phyloP scores from a whole-genome alignment of 2,329 filamentous ascomycete species.

The Fusarium sp. region DNA sequence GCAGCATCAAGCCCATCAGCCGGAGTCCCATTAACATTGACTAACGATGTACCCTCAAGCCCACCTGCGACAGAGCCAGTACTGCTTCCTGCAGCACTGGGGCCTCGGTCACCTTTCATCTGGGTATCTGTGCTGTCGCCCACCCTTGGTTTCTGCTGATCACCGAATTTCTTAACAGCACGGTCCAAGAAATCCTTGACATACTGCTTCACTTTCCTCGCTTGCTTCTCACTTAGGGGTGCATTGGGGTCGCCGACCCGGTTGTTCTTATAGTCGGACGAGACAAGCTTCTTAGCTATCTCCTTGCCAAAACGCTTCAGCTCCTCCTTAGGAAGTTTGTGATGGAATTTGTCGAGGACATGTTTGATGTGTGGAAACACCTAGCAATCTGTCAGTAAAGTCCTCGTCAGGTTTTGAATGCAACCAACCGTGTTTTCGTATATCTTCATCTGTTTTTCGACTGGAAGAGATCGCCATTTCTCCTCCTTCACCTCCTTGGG shows the following conservation, averaged over 20 bases:
- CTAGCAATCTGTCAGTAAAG: constrained; percentile 55
- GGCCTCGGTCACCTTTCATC: constrained; percentile 22
- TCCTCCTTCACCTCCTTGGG: constrained; percentile 70
- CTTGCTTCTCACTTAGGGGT: constrained; percentile 77
- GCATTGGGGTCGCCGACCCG: constrained; percentile 82
- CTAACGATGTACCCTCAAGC: constrained; percentile 34
- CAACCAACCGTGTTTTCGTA: constrained; percentile 88
- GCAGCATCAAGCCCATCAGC: constrained; percentile 48
- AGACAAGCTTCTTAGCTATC: constrained; percentile 87
- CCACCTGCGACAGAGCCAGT: constrained; percentile 14
- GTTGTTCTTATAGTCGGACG: constrained; percentile 89
- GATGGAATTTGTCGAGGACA: constrained; percentile 85
- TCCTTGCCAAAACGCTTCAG: constrained; percentile 71
- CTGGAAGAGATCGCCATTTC: constrained; percentile 73
- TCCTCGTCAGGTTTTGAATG: background rate
- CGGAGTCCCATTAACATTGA: constrained; percentile 25
- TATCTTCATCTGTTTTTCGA: constrained; percentile 93
- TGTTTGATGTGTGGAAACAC: constrained; percentile 86
- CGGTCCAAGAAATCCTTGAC: constrained; percentile 89
- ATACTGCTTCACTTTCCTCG: constrained; percentile 82
- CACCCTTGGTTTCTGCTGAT: constrained; percentile 71
- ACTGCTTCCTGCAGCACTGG: constrained; percentile 8
- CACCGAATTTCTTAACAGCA: constrained; percentile 78
- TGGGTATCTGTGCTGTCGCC: constrained; percentile 48
- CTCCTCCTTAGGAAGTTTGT: constrained; percentile 85